Evolutionary conservation across 2,329 filamentous ascomycete species (phyloP).

Genomic region (Endothia cerciana): DNA sequence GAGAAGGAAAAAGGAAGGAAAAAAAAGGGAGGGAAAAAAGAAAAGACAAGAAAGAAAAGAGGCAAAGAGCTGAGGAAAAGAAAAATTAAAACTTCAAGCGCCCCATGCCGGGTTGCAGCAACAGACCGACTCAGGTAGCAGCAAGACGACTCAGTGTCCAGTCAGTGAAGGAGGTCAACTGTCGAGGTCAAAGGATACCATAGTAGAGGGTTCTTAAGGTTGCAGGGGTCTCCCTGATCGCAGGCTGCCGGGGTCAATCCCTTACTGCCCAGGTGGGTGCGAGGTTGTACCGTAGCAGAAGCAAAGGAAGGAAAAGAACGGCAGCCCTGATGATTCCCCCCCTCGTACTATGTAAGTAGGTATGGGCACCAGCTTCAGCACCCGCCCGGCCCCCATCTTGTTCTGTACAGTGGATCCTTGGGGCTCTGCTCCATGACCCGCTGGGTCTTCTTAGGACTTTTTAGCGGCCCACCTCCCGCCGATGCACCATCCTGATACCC

Average conservation of each 20-base stretch:
- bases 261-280: neutral
- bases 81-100: neutral
- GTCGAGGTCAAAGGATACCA: neutral
- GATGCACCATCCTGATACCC: neutral
- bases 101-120: neutral
- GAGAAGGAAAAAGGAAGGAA: neutral
- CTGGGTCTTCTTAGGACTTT: neutral
- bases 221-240: slow-evolving; percentile 2
- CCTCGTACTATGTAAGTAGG: too few relatives aligned
- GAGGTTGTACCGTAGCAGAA: neutral
- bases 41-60: too few relatives aligned
- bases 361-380: too few relatives aligned
- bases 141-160: neutral
- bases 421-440: neutral
- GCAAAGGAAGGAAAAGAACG: neutral
- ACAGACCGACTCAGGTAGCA: neutral
- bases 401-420: neutral
- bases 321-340: too few relatives aligned
- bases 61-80: too few relatives aligned
- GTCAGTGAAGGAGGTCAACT: neutral
- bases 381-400: neutral
- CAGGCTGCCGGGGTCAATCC: neutral
- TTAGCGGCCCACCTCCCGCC: slow-evolving; percentile 5
- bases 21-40: neutral
- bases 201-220: neutral